Evolutionary conservation across 1,284 basidiomycete species (phyloP).

Genomic region (Mycena sp.): DNA sequence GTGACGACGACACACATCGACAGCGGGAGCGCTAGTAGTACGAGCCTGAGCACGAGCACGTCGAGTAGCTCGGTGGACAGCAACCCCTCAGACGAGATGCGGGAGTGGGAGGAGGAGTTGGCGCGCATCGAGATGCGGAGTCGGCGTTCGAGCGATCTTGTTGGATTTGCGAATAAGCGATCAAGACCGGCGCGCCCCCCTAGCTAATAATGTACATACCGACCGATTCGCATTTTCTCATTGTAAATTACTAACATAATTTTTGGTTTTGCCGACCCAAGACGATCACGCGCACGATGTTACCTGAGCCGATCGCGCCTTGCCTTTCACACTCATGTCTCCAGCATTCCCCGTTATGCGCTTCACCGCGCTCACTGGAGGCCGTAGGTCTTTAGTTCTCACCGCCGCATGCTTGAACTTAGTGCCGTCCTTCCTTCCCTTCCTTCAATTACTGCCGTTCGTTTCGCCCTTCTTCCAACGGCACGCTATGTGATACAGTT

Average conservation of each 20-base stretch:
- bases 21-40: slow-evolving; percentile 50
- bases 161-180: slow-evolving; percentile 65
- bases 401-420: slow-evolving; percentile 21
- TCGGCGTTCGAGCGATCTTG: slow-evolving; percentile 69
- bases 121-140: slow-evolving; percentile 75
- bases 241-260: slow-evolving; percentile 26
- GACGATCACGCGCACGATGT: slow-evolving; percentile 18
- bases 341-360: slow-evolving; percentile 34
- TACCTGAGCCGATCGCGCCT: background rate
- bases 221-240: background rate
- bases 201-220: slow-evolving; percentile 13
- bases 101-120: slow-evolving; percentile 84
- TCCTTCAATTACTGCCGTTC: slow-evolving; percentile 11
- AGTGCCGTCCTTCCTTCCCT: slow-evolving; percentile 5
- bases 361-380: slow-evolving; percentile 34
- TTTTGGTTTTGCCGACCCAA: background rate
- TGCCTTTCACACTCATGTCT: slow-evolving; percentile 24
- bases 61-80: slow-evolving; percentile 45
- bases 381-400: slow-evolving; percentile 28
- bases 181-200: slow-evolving; percentile 46
- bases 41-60: slow-evolving; percentile 50
- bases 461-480: slow-evolving; percentile 3
- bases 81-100: slow-evolving; percentile 47
- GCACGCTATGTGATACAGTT: slow-evolving; percentile 17
- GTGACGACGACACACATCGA: slow-evolving; percentile 33